Base-by-base conservation (phyloP, 2,329 filamentous ascomycete species). In the Arthrobotrys sphaeroides region DNA sequence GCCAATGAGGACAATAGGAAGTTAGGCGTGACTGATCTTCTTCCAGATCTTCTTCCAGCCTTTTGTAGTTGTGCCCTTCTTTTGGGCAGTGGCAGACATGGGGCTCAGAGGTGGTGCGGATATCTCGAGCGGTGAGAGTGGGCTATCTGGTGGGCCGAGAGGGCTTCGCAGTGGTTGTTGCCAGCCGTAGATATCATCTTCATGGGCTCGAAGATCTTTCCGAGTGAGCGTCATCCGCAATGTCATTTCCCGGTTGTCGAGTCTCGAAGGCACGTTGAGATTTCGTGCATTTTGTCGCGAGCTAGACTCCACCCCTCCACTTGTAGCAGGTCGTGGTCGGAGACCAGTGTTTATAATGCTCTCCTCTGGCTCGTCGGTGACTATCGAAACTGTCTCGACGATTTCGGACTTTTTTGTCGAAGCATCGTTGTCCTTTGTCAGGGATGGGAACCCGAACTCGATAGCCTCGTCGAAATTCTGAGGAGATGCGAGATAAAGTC, bases 381-480 rank as follows among this genome's bases (percentile, higher is more conserved):
- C 51, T 20, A 70, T 62, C 5, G 73, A 77, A 45, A 70, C 59
- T 7, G 73, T 65, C 24, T 77, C 73, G 33, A 70, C 73, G 18
- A 72, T 67, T 70, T 68, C 78, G 51, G 70, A 77, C 72, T 61
- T 82, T 33, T 75, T 75, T 76, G 69, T 84, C 80, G 72, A 78
- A 68, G 80, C 82, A 74, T 82, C 81, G 73, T 76, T 67, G 22
- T 68, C 61, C 12, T 78, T 78, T 33, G 68, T 51, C 24, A 85
- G 85, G 0, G 90, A 89, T 0, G 93, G 93, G 79, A 97, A 98
- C 0, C 94, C 94, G 82, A 96, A 97, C 81, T 96, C 92, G 61
- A 98, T 88, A 0, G 92, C 93, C 83, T 98, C 94, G 81, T 98
- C 94, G 79, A 98, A 98, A 22, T 81, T 96, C 78, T 96, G 92